Conservation (phyloP, 352 stramenopile genomes). For the Phytophthora melonis region DNA sequence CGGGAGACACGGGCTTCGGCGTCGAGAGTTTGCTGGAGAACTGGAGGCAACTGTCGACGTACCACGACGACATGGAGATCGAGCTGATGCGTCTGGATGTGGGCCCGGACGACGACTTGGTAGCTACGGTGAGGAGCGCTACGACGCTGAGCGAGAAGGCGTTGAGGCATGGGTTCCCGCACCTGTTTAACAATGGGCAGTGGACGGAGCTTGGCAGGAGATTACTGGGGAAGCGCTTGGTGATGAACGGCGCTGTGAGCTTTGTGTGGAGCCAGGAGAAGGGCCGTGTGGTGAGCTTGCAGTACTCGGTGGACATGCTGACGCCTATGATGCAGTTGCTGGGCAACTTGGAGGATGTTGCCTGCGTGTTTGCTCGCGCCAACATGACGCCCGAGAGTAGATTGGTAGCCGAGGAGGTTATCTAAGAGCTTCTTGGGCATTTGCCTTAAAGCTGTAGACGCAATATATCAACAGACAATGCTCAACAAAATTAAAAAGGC, state of each 20-base stretch:
- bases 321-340: conserved; percentile 4
- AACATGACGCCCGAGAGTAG: neutral
- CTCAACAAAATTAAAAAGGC: too few species aligned
- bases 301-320: conserved; percentile 8
- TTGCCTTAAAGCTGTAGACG: too few species aligned
- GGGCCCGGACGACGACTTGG: neutral
- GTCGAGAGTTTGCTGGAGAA: conserved; percentile 15
- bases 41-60: conserved; percentile 12
- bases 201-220: neutral
- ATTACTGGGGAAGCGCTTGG: neutral
- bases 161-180: conserved; percentile 2
- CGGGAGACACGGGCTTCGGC: conserved; percentile 2
- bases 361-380: conserved; percentile 2
- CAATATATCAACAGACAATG: too few species aligned
- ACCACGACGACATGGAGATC: conserved; percentile 15
- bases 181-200: conserved; percentile 3
- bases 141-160: conserved; percentile 17
- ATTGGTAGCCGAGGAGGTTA: too few species aligned
- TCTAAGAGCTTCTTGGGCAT: too few species aligned
- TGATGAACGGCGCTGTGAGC: conserved; percentile 1
- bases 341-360: conserved; percentile 6
- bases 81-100: conserved; percentile 19
- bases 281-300: conserved; percentile 1
- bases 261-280: conserved; percentile 1
- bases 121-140: conserved; percentile 8